Conservation (phyloP, 164 flowering plant species). For the Cinnamomum chago region DNA sequence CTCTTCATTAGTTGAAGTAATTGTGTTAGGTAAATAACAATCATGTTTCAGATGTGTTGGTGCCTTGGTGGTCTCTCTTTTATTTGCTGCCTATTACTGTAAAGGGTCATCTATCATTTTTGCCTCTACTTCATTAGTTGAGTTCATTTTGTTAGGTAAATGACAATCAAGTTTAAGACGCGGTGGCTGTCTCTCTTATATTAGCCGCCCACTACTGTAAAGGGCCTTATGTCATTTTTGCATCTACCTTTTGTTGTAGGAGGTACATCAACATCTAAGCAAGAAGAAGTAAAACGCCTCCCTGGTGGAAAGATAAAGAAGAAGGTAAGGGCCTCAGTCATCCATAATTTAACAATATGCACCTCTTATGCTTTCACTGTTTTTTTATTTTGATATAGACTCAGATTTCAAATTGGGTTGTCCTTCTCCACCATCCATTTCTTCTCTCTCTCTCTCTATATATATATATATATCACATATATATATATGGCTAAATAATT, state of each 20-base stretch:
- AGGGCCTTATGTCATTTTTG: neutral
- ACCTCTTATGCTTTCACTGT: neutral
- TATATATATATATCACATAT: no score
- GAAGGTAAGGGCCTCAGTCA: slow-evolving; percentile 44
- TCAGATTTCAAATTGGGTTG: neutral
- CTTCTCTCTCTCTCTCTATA: no score
- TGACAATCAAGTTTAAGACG: neutral
- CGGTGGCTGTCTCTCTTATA: neutral
- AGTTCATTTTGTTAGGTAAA: no score
- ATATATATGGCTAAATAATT: no score
- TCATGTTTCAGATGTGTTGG: no score
- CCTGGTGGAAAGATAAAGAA: slow-evolving; percentile 95
- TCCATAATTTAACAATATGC: neutral
- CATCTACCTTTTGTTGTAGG: slow-evolving; percentile 26
- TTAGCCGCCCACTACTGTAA: neutral
- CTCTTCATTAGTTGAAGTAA: no score
- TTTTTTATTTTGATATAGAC: neutral
- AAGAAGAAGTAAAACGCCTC: slow-evolving; percentile 89
- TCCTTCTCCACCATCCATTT: neutral
- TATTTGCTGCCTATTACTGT: no score
- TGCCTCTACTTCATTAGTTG: no score
- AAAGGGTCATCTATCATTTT: no score
- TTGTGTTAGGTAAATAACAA: no score
- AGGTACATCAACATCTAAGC: slow-evolving; percentile 52
- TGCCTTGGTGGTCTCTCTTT: no score